A percentile compares a stretch with the other conserved stretches of the same genome.
phyloP scores from a whole-genome alignment of 2,329 filamentous ascomycete genomes.

The Ophioceras dolichostomum region DNA sequence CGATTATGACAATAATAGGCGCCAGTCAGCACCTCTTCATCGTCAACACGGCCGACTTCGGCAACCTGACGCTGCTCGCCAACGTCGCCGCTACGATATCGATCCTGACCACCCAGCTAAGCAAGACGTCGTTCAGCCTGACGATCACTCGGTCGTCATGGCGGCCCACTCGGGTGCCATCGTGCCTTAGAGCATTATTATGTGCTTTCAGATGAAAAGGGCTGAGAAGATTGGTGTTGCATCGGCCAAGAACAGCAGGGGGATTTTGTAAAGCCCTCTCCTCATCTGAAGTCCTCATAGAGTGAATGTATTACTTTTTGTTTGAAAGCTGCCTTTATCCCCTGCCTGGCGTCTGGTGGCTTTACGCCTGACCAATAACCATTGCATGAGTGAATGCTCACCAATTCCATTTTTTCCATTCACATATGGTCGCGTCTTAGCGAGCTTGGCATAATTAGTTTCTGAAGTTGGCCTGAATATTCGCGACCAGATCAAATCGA shows the following conservation, averaged over 20 bases:
- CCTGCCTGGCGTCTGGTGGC: constrained; percentile 7
- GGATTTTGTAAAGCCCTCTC: constrained; percentile 5
- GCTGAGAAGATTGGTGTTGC: constrained; percentile 23
- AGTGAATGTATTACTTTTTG: constrained; percentile 5
- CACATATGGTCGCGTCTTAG: no score
- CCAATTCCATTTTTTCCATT: no score
- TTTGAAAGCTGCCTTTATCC: constrained; percentile 12
- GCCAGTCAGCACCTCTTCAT: constrained; percentile 3
- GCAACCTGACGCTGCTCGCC: constrained; percentile 2
- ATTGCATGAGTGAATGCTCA: no score
- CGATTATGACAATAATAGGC: constrained; percentile 3
- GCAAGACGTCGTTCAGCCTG: no score
- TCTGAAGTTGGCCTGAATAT: no score
- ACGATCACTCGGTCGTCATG: constrained; percentile 11
- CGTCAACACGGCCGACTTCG: constrained; percentile 2
- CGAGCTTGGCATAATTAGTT: no score
- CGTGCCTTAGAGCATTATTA: constrained; percentile 24
- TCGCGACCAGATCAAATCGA: no score
- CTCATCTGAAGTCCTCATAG: background rate
- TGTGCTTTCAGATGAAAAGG: constrained; percentile 19
- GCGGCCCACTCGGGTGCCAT: constrained; percentile 15
- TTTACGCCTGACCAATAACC: no score
- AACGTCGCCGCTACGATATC: constrained; percentile 11
- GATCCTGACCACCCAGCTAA: constrained; percentile 20
- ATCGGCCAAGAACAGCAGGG: constrained; percentile 21